These are phyloP conservation scores for Aspergillus affinis DNA, from an alignment of 495 filamentous ascomycete species.

Conservation along the genomic window DNA sequence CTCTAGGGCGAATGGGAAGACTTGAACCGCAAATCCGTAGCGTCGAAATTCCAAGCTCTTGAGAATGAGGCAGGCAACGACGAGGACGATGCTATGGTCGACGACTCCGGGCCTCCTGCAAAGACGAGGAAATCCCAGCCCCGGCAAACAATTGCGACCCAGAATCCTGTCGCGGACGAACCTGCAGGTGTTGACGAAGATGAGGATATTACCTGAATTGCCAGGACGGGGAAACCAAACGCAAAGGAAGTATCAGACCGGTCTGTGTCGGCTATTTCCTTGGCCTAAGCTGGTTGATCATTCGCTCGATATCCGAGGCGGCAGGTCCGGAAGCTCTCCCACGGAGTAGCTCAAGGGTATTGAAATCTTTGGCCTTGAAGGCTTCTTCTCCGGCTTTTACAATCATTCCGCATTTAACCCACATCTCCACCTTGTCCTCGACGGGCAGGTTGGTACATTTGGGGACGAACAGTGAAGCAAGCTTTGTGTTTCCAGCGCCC, in stretches of 20 bases:
- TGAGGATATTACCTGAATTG: constrained; percentile 46
- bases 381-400: constrained; percentile 92
- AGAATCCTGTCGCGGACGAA: constrained; percentile 21
- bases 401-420: constrained; percentile 90
- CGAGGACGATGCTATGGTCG: constrained; percentile 35
- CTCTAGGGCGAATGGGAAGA: constrained; percentile 45
- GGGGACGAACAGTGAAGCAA: constrained; percentile 80
- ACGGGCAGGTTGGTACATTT: constrained; percentile 71
- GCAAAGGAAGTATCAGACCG: constrained; percentile 11
- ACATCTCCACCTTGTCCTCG: constrained; percentile 83
- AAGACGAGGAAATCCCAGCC: constrained; percentile 19
- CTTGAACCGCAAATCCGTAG: constrained; percentile 34
- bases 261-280: constrained; percentile 37
- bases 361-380: constrained; percentile 73
- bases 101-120: constrained; percentile 25
- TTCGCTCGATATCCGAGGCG: constrained; percentile 57
- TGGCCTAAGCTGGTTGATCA: constrained; percentile 57
- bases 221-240: constrained; percentile 7
- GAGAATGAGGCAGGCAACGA: constrained; percentile 24
- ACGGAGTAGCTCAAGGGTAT: constrained; percentile 60
- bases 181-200: constrained; percentile 34
- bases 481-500: constrained; percentile 83
- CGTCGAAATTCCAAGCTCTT: constrained; percentile 30
- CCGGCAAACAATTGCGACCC: constrained; percentile 10
- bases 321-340: constrained; percentile 55